These are phyloP conservation scores for Vaccinium macrocarpon DNA, from an alignment of 148 eudicot species.

Conservation along the genomic window DNA sequence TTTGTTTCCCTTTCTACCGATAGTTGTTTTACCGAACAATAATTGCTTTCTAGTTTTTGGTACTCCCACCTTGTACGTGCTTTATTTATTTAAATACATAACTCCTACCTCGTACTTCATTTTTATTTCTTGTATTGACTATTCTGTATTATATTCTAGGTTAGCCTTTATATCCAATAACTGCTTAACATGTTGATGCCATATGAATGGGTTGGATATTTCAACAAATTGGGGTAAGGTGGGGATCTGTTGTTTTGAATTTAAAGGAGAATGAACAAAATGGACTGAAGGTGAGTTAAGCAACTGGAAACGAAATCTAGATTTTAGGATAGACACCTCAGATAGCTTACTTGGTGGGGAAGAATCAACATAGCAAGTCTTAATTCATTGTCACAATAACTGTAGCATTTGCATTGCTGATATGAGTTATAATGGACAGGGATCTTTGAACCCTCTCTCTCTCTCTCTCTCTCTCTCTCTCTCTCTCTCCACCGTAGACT, in stretches of 20 bases:
- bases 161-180: background rate
- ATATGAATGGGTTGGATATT: background rate
- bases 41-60: background rate
- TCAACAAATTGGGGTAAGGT: background rate
- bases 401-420: background rate
- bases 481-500: background rate
- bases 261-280: background rate
- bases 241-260: background rate
- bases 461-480: background rate
- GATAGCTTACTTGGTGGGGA: background rate
- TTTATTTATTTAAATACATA: background rate
- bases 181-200: background rate
- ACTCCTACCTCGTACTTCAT: background rate
- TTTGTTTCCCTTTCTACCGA: background rate
- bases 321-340: background rate
- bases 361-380: background rate
- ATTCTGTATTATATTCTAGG: background rate
- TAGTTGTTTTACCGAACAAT: background rate
- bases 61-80: background rate
- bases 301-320: background rate
- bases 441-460: background rate
- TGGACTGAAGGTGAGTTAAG: background rate
- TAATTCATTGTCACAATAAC: background rate
- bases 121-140: background rate
- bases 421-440: background rate